Conservation (phyloP, 129 eudicot species). For the Helichrysum umbraculigerum region DNA sequence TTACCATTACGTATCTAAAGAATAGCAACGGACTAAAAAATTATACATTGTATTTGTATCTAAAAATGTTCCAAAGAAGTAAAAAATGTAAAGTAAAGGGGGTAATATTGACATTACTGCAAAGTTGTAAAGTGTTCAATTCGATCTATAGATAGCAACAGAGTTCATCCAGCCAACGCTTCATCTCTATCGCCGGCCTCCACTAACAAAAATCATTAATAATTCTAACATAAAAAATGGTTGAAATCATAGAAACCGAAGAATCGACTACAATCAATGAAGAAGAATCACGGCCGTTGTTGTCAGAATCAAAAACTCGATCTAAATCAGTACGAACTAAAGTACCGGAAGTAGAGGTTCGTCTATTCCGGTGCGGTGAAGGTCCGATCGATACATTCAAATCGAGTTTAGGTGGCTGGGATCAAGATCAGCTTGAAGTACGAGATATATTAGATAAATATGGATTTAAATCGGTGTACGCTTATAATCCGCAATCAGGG, state of each 20-base stretch:
- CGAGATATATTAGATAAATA: constrained; percentile 62
- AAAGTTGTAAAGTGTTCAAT: too few species aligned
- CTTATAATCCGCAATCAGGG: constrained; percentile 55
- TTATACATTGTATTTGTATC: too few species aligned
- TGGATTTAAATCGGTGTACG: constrained; percentile 63
- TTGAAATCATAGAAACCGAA: constrained; percentile 49
- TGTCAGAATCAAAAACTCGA: constrained; percentile 21
- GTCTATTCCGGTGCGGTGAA: constrained; percentile 53
- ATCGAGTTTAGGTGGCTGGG: constrained; percentile 73
- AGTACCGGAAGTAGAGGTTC: constrained; percentile 75
- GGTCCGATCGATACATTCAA: constrained; percentile 77
- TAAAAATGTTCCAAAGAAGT: too few species aligned
- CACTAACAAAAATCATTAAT: not conserved
- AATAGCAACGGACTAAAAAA: too few species aligned
- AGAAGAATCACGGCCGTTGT: constrained; percentile 47
- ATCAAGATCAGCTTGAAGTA: constrained; percentile 86
- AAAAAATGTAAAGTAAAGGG: too few species aligned
- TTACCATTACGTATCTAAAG: too few species aligned
- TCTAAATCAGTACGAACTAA: constrained; percentile 45
- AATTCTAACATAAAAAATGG: constrained; percentile 14
- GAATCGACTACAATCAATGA: constrained; percentile 10
- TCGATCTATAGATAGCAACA: too few species aligned
- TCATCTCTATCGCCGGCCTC: not conserved
- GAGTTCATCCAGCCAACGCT: not conserved
- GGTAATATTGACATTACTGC: too few species aligned